phyloP scores from a whole-genome alignment of 208 protist genomes.

The Trypanosoma rangeli region DNA sequence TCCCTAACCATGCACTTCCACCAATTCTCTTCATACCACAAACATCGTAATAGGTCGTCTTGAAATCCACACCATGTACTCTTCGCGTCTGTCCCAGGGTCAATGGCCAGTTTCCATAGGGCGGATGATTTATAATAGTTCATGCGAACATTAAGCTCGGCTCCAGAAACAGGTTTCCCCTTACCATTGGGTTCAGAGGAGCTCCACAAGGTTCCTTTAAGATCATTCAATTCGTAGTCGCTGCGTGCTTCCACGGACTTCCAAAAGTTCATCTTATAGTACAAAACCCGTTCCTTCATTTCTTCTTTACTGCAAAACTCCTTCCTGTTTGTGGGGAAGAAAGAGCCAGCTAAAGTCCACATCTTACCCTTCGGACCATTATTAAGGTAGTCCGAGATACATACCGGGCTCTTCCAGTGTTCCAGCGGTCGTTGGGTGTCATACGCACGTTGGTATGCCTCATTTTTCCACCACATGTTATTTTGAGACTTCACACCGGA shows the following conservation, averaged over 20 bases:
- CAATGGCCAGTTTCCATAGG: conserved; percentile 22
- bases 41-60: conserved; percentile 13
- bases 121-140: conserved; percentile 16
- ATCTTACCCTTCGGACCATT: conserved; percentile 29
- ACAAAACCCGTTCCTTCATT: conserved; percentile 24
- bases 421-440: conserved; percentile 21
- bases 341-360: conserved; percentile 20
- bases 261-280: conserved; percentile 33
- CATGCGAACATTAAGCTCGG: conserved; percentile 22
- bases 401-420: conserved; percentile 36
- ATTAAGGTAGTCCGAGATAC: conserved; percentile 33
- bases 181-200: conserved; percentile 23
- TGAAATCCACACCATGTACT: conserved; percentile 25
- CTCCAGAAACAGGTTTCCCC: conserved; percentile 23
- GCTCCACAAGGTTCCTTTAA: conserved; percentile 33
- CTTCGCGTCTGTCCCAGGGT: conserved; percentile 19
- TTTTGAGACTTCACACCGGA: conserved; percentile 14
- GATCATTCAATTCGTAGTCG: conserved; percentile 28
- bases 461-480: conserved; percentile 29
- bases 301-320: conserved; percentile 26
- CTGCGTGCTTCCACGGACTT: conserved; percentile 29
- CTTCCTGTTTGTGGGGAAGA: conserved; percentile 20
- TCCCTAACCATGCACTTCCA: conserved; percentile 29
- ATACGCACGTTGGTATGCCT: conserved; percentile 23
- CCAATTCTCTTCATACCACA: conserved; percentile 33